phyloP scores from a whole-genome alignment of 345 rosid species.

The Aurinia saxatilis region DNA sequence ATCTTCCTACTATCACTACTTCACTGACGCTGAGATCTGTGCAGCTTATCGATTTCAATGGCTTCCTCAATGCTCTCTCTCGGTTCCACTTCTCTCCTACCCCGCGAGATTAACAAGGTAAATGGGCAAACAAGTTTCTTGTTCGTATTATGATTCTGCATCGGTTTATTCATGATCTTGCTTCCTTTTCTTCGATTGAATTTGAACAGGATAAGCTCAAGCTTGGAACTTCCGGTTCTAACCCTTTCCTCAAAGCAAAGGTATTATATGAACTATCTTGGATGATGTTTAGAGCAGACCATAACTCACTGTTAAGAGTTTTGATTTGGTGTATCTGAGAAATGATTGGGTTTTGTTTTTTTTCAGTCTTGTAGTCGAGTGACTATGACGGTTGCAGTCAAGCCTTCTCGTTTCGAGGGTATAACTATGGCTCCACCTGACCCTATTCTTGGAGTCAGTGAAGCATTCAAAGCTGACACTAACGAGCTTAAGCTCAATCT shows the following conservation, averaged over 20 bases:
- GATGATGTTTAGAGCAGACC: too few species aligned
- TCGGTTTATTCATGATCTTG: neutral
- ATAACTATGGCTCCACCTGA: constrained; percentile 96
- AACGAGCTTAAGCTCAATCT: constrained; percentile 87
- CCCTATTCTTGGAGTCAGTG: constrained; percentile 95
- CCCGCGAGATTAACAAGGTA: constrained; percentile 57
- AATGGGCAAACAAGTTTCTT: too few species aligned
- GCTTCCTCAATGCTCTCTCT: constrained; percentile 62
- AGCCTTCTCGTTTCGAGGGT: constrained; percentile 77
- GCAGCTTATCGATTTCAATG: constrained; percentile 24
- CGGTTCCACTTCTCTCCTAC: constrained; percentile 45
- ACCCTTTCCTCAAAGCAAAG: constrained; percentile 42
- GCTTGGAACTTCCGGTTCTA: constrained; percentile 42
- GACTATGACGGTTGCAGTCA: constrained; percentile 55
- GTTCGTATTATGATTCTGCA: too few species aligned
- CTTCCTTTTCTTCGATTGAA: neutral
- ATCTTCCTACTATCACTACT: neutral
- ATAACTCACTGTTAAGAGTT: too few species aligned
- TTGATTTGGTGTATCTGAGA: constrained; percentile 12
- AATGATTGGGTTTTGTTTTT: neutral
- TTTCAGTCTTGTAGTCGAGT: constrained; percentile 58
- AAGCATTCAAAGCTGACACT: constrained; percentile 83
- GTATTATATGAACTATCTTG: constrained; percentile 24
- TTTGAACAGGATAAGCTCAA: constrained; percentile 47
- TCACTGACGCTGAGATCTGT: constrained; percentile 23